These are phyloP conservation scores for Pseudoscleropodium purum DNA, from an alignment of 225 moss, liverwort and hornwort genomes.

Conservation along the genomic window DNA sequence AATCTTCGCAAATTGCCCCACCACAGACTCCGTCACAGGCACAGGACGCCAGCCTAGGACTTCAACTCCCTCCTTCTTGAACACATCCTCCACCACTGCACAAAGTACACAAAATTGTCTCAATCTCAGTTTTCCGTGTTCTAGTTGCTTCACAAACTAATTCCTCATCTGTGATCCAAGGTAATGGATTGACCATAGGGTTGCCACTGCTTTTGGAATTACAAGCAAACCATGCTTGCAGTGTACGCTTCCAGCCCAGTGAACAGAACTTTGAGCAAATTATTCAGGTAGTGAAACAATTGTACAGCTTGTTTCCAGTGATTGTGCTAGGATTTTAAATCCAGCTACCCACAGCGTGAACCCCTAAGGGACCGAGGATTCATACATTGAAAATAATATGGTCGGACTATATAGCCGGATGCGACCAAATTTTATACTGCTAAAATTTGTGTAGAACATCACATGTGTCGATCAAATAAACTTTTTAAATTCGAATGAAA, in stretches of 20 bases:
- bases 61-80: slow-evolving; percentile 69
- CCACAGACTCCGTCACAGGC: slow-evolving; percentile 60
- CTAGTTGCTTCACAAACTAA: neutral
- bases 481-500: neutral
- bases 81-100: slow-evolving; percentile 70
- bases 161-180: neutral
- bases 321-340: neutral
- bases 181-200: neutral
- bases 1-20: slow-evolving; percentile 60
- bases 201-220: neutral
- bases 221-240: neutral
- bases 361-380: neutral
- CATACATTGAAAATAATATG: neutral
- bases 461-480: neutral
- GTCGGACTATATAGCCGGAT: neutral
- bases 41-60: slow-evolving; percentile 84
- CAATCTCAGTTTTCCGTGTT: neutral
- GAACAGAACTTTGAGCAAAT: neutral
- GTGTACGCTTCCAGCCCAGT: neutral
- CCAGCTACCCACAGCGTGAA: neutral
- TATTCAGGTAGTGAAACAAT: neutral
- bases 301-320: neutral
- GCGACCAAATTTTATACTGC: neutral
- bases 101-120: neutral
- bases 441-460: neutral